Evolutionary conservation across 345 rosid species (phyloP).

Genomic region (Punica granatum): DNA sequence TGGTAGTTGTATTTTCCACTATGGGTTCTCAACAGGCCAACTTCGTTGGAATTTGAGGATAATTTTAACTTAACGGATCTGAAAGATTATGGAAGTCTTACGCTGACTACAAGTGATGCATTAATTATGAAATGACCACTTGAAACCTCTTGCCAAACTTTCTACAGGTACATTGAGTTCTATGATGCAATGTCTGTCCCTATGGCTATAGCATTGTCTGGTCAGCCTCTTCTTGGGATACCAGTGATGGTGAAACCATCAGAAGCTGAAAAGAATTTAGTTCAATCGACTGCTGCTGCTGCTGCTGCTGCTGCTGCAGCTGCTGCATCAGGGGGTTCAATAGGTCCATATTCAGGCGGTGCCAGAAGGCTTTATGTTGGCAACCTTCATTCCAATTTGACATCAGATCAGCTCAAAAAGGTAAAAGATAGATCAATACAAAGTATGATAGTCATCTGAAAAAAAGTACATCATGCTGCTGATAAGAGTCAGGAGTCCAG

Average conservation of each 20-base stretch:
- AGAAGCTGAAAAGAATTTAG: constrained; percentile 99
- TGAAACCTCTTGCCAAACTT: constrained; percentile 1
- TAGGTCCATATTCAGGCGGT: constrained; percentile 75
- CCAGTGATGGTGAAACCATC: constrained; percentile 99
- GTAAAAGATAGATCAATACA: constrained; percentile 22
- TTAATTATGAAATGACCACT: neutral
- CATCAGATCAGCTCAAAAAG: constrained; percentile 87
- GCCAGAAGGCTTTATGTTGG: constrained; percentile 94
- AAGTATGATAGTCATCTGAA: neutral
- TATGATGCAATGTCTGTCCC: constrained; percentile 99
- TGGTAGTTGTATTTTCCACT: neutral
- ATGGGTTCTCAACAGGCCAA: neutral
- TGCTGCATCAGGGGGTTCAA: constrained; percentile 43
- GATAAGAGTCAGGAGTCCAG: neutral
- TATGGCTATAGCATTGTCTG: constrained; percentile 98
- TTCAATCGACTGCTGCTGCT: constrained; percentile 75
- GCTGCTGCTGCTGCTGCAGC: constrained; percentile 50
- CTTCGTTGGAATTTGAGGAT: neutral
- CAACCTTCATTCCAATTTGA: constrained; percentile 77
- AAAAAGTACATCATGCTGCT: too few relatives aligned
- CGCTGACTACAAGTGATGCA: neutral
- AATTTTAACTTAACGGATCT: neutral
- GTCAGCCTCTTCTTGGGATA: constrained; percentile 91
- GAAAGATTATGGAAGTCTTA: neutral
- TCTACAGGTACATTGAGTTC: constrained; percentile 79